These are phyloP conservation scores for Astragalus membranaceus DNA, from an alignment of 306 rosid genomes.

Conservation along the genomic window DNA sequence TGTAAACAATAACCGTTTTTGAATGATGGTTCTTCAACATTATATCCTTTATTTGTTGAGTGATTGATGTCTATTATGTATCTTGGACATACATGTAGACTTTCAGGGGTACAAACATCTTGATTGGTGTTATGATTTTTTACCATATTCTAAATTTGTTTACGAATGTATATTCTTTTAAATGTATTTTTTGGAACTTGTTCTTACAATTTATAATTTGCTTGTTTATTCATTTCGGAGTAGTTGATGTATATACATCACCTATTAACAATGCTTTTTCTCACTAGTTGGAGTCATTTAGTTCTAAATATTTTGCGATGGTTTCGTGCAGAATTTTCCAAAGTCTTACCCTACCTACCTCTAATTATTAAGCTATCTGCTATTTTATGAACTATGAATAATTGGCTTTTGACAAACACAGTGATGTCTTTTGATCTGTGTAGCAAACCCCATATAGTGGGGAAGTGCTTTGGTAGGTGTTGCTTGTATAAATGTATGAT, in stretches of 20 bases:
- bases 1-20: not conserved
- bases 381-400: not conserved
- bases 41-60: not conserved
- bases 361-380: not conserved
- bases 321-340: not conserved
- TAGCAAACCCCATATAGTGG: too few relatives aligned
- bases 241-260: not conserved
- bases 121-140: too few relatives aligned
- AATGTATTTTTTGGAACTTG: too few relatives aligned
- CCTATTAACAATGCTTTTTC: not conserved
- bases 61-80: not conserved
- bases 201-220: not conserved
- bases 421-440: too few relatives aligned
- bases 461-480: too few relatives aligned
- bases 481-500: not conserved
- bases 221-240: not conserved
- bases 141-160: too few relatives aligned
- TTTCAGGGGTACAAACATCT: too few relatives aligned
- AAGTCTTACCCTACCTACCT: not conserved
- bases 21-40: not conserved
- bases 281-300: not conserved
- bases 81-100: not conserved
- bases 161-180: too few relatives aligned
- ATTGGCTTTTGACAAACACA: not conserved
- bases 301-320: not conserved